Base-by-base conservation (phyloP, 345 rosid species). In the Eucalyptus tenuipes region DNA sequence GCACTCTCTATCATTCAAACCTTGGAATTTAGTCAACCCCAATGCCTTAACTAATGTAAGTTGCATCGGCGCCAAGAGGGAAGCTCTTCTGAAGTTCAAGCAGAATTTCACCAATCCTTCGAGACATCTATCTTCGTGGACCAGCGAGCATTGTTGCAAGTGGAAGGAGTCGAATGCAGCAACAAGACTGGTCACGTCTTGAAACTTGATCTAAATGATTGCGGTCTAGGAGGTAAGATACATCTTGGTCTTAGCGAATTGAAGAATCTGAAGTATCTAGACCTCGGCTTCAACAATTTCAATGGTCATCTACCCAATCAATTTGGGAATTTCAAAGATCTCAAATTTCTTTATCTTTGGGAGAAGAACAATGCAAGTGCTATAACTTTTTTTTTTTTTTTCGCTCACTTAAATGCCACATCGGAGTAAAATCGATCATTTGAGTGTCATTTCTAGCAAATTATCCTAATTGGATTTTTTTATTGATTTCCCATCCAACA, bases 271-370 rank as follows among this genome's bases (percentile, higher is more conserved):
- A 44, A 22, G 25, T 61, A 44, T 50, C 81, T 87, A 42, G 88
- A 87, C 52, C 80, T 44, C 8, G 3, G 88, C 42, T 59, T n/a
- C 42, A 87, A 87, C 88, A 87, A 87, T 44, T 44, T 87, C 82
- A 64, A 4, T 37, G 93, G 93, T 44, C 88, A 88, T 6, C 27
- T 91, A 84, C 52, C 82, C 40, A n/a, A 88, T 87, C 80, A 82
- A 45, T 20, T 92, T 47, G 55, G 31, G 29, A 37, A 27, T 22
- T 88, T 92, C 49, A 87, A 81, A 42, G 16, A 48, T 12, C 66
- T 91, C 7, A 33, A 48, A n/a, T 24, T 24, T 24, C 24, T 52
- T 52, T 52, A 18, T 52, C 24, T 18, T 52, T 52, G 24, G 2
- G 24, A 52, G 4, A 52, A 52, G 57, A 18, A 52, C 2, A 0